Evolutionary conservation across 768 basidiomycete species (phyloP), one percentile per base, ranked within the genome.

Genomic region (Serendipita vermifera): DNA sequence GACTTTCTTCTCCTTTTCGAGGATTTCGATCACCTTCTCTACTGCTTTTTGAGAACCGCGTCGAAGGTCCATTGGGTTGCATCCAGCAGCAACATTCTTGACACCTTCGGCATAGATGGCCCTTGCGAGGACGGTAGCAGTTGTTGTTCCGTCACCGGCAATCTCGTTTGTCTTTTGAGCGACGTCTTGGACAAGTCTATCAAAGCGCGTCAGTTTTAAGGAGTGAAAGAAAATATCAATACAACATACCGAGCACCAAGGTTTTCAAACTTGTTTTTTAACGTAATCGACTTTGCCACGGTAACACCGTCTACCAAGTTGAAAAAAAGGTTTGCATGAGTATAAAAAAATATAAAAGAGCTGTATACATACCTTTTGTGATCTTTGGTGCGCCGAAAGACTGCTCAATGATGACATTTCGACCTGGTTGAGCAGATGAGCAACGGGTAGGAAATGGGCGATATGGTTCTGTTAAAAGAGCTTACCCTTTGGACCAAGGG

Each of bases 41-140:
- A 99, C 94, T 46, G 94, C 94, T 7, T 90, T 88, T 68, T 99
- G 94, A 7, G 93, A 83, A 54, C 94, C 94, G n/a, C 93, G 84
- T 59, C 94, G 90, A 58, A 98, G 87, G 73, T 99, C 94, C 93
- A 97, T 99, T 11, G 94, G 94, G 75, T 94, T 96, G 78, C 94
- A 99, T 3, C 94, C 94, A 7, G 94, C 94, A 20, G 94, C 94
- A 58, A 98, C 94, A 64, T 98, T 98, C 77, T 97, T 97, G 65
- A 97, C 93, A 69, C 94, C 94, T 71, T 99, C 94, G 0, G 91
- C 80, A 74, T 96, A 99, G 71, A 99, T 97, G 57, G 94, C 92
- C 56, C 91, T 87, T 7, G 94, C 89, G 57, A 97, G 82, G 55
- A 97, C 94, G 33, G 94, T 97, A 3, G 94, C 92, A 14, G 94